These are phyloP conservation scores for Rhodotorula sp. DNA, from an alignment of 1,284 basidiomycete genomes.

Conservation along the genomic window DNA sequence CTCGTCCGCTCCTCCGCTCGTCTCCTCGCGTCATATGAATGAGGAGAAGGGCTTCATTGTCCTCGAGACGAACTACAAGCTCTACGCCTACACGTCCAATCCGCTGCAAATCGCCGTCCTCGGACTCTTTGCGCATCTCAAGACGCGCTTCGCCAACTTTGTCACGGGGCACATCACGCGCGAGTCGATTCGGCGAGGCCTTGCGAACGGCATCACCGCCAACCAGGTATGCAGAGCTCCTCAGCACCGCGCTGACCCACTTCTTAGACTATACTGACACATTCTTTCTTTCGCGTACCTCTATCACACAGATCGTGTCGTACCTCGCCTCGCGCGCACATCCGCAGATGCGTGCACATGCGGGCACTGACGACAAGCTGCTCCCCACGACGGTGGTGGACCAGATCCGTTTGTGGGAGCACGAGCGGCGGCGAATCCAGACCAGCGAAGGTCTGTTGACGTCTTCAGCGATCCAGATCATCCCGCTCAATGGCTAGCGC, in stretches of 20 bases:
- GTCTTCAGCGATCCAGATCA: not conserved
- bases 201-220: slow-evolving; percentile 92
- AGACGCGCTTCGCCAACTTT: slow-evolving; percentile 92
- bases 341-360: slow-evolving; percentile 92
- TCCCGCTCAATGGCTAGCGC: too few species aligned
- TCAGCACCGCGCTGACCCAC: slow-evolving; percentile 3
- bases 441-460: slow-evolving; percentile 50
- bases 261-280: not conserved
- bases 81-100: slow-evolving; percentile 98
- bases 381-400: slow-evolving; percentile 95
- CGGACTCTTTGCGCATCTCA: slow-evolving; percentile 88
- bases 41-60: slow-evolving; percentile 83
- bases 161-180: slow-evolving; percentile 93
- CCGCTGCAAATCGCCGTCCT: slow-evolving; percentile 94
- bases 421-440: slow-evolving; percentile 88
- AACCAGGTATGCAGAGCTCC: slow-evolving; percentile 69
- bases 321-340: slow-evolving; percentile 94
- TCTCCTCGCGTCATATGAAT: slow-evolving; percentile 58
- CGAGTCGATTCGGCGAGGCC: slow-evolving; percentile 89
- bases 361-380: slow-evolving; percentile 51
- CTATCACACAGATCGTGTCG: slow-evolving; percentile 73
- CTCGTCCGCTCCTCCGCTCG: slow-evolving; percentile 65
- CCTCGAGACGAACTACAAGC: slow-evolving; percentile 95
- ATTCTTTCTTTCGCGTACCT: not conserved
- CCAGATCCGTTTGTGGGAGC: slow-evolving; percentile 96